Evolutionary conservation across 139 green algal species (phyloP), one percentile per base, ranked within the genome.

Genomic region (Mesotaenium endlicherianum): DNA sequence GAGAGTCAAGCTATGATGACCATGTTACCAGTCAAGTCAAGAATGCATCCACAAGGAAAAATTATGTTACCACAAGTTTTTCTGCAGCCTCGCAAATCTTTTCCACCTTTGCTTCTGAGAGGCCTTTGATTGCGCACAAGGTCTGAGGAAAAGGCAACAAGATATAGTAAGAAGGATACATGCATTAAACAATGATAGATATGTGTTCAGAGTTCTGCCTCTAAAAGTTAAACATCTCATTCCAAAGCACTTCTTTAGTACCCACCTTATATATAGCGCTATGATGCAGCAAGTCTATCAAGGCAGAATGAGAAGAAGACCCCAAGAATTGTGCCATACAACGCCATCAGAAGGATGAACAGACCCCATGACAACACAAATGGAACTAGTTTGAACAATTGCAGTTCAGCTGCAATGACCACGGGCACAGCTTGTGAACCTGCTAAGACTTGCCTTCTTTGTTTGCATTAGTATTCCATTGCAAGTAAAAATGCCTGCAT

Each of bases 101-200:
- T 16, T 97, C 93, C 2, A 96, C 91, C 90, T 97, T 98, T 88
- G 93, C 94, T 49, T 98, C 95, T 1, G 89, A 94, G 36, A 98
- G 88, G 4, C 95, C 95, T 85, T 97, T 97, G 84, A 98, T 93
- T 8, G 94, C 92, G 20, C 86, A 81, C 50, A 98, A 90, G 6
- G 85, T 43, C 79, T 85, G 79, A 30, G 17, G 42, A 58, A 8
- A 57, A 55, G 75, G 2, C 11, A 17, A 57, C 6, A 38, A 74
- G 31, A 41, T 26, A 38, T 40, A 80, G 31, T 30, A n/a, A 70
- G 31, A 69, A 70, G 6, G 14, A 0, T 69, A 71, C 26, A 2
- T 68, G 2, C 31, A 69, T n/a, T 17, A 44, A 0, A 30, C 5
- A 20, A 30, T 70, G 30, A 31, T 70, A 80, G 11, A 26, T 38